Evolutionary conservation across 2,329 filamentous ascomycete genomes (phyloP), one percentile per base, ranked within the genome.

Genomic region (Aspergillus sp.): DNA sequence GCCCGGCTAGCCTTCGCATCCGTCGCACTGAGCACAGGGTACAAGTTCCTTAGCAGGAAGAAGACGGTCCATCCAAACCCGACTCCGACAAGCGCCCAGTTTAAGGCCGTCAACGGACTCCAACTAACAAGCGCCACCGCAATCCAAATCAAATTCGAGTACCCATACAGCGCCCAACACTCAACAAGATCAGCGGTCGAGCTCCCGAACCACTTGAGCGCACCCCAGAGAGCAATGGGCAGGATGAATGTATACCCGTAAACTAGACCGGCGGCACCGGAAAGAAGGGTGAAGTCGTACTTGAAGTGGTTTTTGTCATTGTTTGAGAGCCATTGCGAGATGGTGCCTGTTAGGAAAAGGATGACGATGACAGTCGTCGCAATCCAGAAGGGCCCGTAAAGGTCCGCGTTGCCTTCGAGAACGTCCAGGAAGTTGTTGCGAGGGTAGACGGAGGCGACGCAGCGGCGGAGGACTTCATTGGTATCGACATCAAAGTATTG

Each of bases 401-500:
- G 80, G 71, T 99, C 95, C 1, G 95, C 91, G 74, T 98, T 98
- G 19, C 95, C 95, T 73, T 99, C 95, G 27, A 99, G 84, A 37
- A 98, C 91, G 72, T 99, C 95, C 62, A 99, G 87, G 78, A 99
- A 99, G 81, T 96, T 97, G 57, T 89, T 89, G 62, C 91, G 88
- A 46, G 95, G 95, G 76, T 90, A 96, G 40, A 98, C 80, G n/a
- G 93, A 88, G 1, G 92, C 89, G 76, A 87, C 88, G 77, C 95
- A 98, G 64, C 95, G 90, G 69, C 88, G 83, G 56, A 97, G 79
- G 19, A 99, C 93, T 53, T 95, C 90, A 59, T 85, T 88, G 1
- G 95, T 98, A 78, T 99, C 95, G 63, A 99, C 93, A 72, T 99
- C 95, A 79, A 99, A 99, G 85, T 95, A 98, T 79, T 96, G 95